Base-by-base conservation (phyloP, 768 basidiomycete genomes). In the Pisolithus marmoratus region DNA sequence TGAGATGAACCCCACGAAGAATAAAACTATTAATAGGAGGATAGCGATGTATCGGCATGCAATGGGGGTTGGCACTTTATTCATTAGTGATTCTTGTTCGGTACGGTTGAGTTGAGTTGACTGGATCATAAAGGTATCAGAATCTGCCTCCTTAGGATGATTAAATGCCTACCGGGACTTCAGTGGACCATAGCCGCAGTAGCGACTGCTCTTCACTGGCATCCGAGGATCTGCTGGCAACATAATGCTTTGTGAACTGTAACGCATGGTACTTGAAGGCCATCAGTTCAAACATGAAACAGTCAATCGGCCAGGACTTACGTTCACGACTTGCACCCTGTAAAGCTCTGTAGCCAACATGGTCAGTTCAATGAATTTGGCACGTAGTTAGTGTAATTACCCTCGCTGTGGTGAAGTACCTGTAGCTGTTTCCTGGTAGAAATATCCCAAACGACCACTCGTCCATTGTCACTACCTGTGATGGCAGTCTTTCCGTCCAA, bases 381-480 rank as follows among this genome's bases (percentile, higher is more conserved):
- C 22, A 36, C 5, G 6, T 38, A 36, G 31, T 14, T 2, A 36
- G n/a, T 29, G 29, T 29, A 29, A 29, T 29, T 29, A 50, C 38
- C 49, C 40, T 42, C 29, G 5, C 38, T 23, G 27, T 50, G 48
- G 17, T 19, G 14, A 26, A 50, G 38, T 8, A 41, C 38, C 26
- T 50, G 49, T 15, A 24, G 12, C 12, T 15, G 49, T 22, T 26
- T 20, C 22, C 49, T 20, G 5, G 38, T 41, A 24, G 22, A 22
- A 27, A 41, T 34, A 22, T 50, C 49, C 40, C 49, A 50, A 12
- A 50, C 2, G 3, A 40, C n/a, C 26, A 50, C 49, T 41, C 31
- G 38, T 22, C 49, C 49, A 29, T 27, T 50, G 41, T 50, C 49
- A 40, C 49, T 50, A n/a, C 49, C 49, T 24, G 37, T 27, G 15